phyloP scores from a whole-genome alignment of 306 rosid species.

The Fragaria vesca region DNA sequence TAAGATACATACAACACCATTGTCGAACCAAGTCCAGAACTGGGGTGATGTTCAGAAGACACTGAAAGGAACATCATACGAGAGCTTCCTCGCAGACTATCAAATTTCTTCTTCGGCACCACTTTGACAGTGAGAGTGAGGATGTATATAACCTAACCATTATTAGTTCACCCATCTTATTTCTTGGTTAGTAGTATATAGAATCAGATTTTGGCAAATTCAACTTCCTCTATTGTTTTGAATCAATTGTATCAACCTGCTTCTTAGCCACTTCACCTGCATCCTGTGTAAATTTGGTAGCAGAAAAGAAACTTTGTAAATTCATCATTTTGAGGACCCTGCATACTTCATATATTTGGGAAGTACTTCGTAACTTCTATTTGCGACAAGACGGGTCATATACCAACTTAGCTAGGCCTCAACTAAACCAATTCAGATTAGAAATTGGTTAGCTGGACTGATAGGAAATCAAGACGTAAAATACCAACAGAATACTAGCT shows the following conservation, averaged over 20 bases:
- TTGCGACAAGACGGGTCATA: not conserved
- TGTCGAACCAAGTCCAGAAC: constrained; percentile 50
- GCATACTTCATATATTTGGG: not conserved
- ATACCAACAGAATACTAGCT: not conserved
- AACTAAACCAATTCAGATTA: not conserved
- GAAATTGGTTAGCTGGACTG: not conserved
- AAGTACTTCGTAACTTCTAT: not conserved
- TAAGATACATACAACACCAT: constrained; percentile 54
- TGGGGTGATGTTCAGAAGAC: constrained; percentile 53
- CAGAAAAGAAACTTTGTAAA: not conserved
- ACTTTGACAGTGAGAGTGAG: not conserved
- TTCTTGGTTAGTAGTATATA: not conserved
- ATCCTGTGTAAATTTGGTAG: not conserved
- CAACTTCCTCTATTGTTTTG: not conserved
- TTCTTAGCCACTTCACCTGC: not conserved
- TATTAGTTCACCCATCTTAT: not conserved
- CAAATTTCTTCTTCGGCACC: not conserved
- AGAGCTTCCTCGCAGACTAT: constrained; percentile 37
- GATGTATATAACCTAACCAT: not conserved
- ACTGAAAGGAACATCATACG: constrained; percentile 42
- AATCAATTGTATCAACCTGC: not conserved
- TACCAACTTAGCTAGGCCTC: not conserved
- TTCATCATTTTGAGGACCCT: not conserved
- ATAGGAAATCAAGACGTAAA: not conserved
- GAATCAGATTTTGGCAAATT: not conserved